Percentiles rank a stretch among this genome's conserved stretches.
phyloP scores from a whole-genome alignment of 768 basidiomycete species.

The Suillus paluster region DNA sequence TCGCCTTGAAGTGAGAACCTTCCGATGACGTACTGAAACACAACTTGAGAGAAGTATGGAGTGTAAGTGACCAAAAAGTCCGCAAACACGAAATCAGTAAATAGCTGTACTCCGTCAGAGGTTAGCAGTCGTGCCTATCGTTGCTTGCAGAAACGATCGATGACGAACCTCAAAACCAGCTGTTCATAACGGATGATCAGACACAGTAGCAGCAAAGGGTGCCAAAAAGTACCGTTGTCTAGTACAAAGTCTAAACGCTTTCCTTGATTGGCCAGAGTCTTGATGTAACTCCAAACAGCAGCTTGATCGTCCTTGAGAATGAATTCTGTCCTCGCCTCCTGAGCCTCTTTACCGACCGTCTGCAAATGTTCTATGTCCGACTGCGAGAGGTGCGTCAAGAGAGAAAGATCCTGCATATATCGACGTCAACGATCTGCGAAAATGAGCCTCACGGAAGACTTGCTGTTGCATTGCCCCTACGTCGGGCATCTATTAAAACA shows the following conservation, averaged over 20 bases:
- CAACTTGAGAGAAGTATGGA: constrained; percentile 77
- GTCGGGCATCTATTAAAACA: neutral
- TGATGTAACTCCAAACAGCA: constrained; percentile 73
- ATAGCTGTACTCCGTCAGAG: constrained; percentile 57
- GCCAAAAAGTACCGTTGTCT: constrained; percentile 72
- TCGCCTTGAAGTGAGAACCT: neutral
- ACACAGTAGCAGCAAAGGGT: neutral
- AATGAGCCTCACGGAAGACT: neutral
- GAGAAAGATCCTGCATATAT: constrained; percentile 78
- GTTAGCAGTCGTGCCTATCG: neutral
- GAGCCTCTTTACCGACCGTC: constrained; percentile 79
- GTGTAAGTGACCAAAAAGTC: constrained; percentile 94
- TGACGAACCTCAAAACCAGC: constrained; percentile 85
- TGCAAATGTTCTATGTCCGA: constrained; percentile 86
- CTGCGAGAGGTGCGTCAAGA: constrained; percentile 83
- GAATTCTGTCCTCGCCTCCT: constrained; percentile 72
- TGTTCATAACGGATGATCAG: constrained; percentile 30
- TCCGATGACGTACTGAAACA: constrained; percentile 79
- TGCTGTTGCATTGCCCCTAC: constrained; percentile 94
- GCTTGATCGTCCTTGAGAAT: constrained; percentile 87
- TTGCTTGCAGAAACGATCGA: neutral
- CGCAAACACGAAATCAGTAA: constrained; percentile 91
- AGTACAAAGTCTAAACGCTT: constrained; percentile 81
- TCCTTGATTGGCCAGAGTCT: constrained; percentile 46
- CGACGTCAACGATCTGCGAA: constrained; percentile 3